Base-by-base conservation (phyloP, 345 rosid species). In the Carallia pectinifolia region DNA sequence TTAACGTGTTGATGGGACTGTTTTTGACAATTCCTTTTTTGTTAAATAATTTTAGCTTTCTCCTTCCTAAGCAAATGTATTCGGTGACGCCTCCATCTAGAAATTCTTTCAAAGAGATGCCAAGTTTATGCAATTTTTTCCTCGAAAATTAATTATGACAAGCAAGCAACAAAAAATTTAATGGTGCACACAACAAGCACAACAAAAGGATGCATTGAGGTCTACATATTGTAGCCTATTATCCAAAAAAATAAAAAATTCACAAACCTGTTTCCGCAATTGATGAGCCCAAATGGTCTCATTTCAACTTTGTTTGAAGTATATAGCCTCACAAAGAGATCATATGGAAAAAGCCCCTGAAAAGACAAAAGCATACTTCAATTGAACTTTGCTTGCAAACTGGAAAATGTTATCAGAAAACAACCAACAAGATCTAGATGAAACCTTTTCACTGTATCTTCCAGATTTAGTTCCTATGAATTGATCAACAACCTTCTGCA, bases 181-280 rank as follows among this genome's bases (percentile, higher is more conserved):
- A 40, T 40, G 47, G 15, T 3, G 10, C 2, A 8, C 47, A 40
- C 15, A 40, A 10, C 47, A 40, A 9, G 15, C 13, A 40, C 47
- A 40, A 9, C 47, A 40, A 2, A 40, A 40, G 4, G 48, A 15
- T 9, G 15, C 48, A 40, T 40, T 4, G 4, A 40, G 48, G 48
- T 40, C 4, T 2, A 10, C 13, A 40, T 40, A 8, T 40, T 40
- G 8, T 40, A 40, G 48, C 48, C 15, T 40, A 15, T 40, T 40
- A 8, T 40, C 48, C 48, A 44, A 2, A 44, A 56, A 6, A 37
- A 69, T 27, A 47, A 23, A 1, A 33, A 40, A 18, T 47, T n/a
- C 8, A 9, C 15, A 29, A 74, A 96, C 99, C 96, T 96, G 83
- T 96, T 96, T 37, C 98, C 97, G 70, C 95, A 86, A 71, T 96